phyloP scores from a whole-genome alignment of 352 stramenopile species.

The Phytophthora multivora region DNA sequence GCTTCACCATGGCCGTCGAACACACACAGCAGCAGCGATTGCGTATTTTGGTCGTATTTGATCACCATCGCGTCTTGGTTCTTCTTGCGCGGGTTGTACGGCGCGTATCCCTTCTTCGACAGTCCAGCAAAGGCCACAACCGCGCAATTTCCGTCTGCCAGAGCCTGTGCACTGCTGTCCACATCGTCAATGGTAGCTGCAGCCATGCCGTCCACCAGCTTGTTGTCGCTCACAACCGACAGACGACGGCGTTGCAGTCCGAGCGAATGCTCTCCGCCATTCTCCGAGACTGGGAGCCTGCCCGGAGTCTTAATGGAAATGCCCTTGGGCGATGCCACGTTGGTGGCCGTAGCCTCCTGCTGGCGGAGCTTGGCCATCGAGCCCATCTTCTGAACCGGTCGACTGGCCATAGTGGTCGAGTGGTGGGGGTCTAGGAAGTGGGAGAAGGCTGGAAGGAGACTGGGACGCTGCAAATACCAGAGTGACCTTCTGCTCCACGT shows the following conservation, averaged over 20 bases:
- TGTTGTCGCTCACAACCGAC: conserved; percentile 83
- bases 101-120: conserved; percentile 85
- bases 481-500: conserved; percentile 13
- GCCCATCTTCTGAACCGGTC: conserved; percentile 46
- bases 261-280: conserved; percentile 55
- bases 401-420: conserved; percentile 45
- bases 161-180: conserved; percentile 42
- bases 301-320: conserved; percentile 77
- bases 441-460: background rate
- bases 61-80: conserved; percentile 98
- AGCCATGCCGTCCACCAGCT: conserved; percentile 79
- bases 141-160: conserved; percentile 62
- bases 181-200: conserved; percentile 64
- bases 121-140: conserved; percentile 75
- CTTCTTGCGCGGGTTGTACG: conserved; percentile 97
- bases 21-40: conserved; percentile 94
- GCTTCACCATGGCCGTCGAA: conserved; percentile 97
- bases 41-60: conserved; percentile 90
- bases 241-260: conserved; percentile 67
- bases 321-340: conserved; percentile 81
- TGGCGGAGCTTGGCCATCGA: conserved; percentile 64
- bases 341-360: conserved; percentile 61
- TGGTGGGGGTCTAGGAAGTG: conserved; percentile 4
- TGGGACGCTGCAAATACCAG: conserved; percentile 32
- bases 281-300: conserved; percentile 42